Percentiles rank a stretch among this genome's conserved stretches.
These are phyloP conservation scores for Salix arbutifolia DNA, from an alignment of 345 rosid genomes.

Conservation along the genomic window DNA sequence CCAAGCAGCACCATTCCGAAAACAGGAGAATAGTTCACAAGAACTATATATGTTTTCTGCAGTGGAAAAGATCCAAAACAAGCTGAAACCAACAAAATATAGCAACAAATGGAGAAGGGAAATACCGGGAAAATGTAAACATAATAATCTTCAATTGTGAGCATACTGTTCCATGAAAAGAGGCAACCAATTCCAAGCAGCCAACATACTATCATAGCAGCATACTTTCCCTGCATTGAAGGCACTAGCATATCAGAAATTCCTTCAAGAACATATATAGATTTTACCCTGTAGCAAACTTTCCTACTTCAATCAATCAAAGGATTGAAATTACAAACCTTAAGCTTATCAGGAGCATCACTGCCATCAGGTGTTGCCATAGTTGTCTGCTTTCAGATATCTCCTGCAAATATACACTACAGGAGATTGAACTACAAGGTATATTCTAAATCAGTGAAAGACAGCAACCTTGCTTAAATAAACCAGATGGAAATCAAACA, in stretches of 20 bases:
- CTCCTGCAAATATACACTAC: conserved; percentile 10
- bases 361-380: conserved; percentile 21
- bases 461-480: neutral
- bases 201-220: conserved; percentile 70
- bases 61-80: neutral
- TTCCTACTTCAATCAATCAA: neutral
- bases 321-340: conserved; percentile 28
- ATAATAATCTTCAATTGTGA: conserved; percentile 73
- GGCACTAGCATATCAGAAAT: neutral
- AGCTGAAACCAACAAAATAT: neutral
- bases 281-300: neutral
- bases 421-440: neutral
- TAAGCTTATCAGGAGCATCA: conserved; percentile 19
- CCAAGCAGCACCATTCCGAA: neutral
- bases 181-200: conserved; percentile 78
- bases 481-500: neutral
- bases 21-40: too few relatives aligned
- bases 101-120: neutral
- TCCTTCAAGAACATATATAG: neutral
- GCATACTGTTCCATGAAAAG: conserved; percentile 79
- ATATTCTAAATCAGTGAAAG: neutral
- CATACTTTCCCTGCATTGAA: conserved; percentile 49
- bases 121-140: conserved; percentile 58
- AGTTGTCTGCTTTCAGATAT: neutral
- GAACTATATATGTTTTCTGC: neutral